These are phyloP conservation scores for Auriculariales sp. DNA, from an alignment of 768 basidiomycete species.

Conservation along the genomic window DNA sequence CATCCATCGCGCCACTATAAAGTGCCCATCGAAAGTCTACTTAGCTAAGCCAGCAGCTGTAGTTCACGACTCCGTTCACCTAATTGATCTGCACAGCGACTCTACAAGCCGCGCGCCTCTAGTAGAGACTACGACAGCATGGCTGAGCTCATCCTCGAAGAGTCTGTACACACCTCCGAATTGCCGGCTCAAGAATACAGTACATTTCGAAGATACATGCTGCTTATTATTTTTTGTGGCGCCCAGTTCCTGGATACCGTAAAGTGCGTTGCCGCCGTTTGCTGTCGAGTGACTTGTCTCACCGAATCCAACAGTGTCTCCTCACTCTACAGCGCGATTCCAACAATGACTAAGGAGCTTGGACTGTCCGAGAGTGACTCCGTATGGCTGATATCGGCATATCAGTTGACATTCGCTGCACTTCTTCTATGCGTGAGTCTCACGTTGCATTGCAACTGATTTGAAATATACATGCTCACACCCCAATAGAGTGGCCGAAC, in stretches of 20 bases:
- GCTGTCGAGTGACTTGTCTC: constrained; percentile 18
- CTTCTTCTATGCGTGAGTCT: constrained; percentile 22
- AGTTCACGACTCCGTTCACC: too few relatives aligned
- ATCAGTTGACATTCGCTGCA: constrained; percentile 27
- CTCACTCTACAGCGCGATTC: not conserved
- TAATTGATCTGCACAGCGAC: too few relatives aligned
- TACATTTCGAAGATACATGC: constrained; percentile 13
- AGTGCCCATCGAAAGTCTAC: too few relatives aligned
- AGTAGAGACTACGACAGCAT: too few relatives aligned
- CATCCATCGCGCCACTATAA: too few relatives aligned
- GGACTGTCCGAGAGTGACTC: constrained; percentile 12
- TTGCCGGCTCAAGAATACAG: too few relatives aligned
- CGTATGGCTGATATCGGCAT: constrained; percentile 29
- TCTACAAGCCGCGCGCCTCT: too few relatives aligned
- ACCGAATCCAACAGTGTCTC: constrained; percentile 10
- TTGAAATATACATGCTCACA: not conserved
- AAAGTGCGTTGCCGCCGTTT: constrained; percentile 21
- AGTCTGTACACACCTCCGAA: too few relatives aligned
- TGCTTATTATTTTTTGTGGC: constrained; percentile 24
- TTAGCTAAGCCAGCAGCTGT: too few relatives aligned
- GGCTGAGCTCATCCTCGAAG: too few relatives aligned
- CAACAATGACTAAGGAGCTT: constrained; percentile 3
- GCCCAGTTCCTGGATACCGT: constrained; percentile 30
- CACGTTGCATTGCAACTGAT: not conserved
- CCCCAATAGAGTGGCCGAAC: not conserved